These are phyloP conservation scores for Debaryomyces coudertii DNA, from an alignment of 1,139 yeast genomes.

Conservation along the genomic window DNA sequence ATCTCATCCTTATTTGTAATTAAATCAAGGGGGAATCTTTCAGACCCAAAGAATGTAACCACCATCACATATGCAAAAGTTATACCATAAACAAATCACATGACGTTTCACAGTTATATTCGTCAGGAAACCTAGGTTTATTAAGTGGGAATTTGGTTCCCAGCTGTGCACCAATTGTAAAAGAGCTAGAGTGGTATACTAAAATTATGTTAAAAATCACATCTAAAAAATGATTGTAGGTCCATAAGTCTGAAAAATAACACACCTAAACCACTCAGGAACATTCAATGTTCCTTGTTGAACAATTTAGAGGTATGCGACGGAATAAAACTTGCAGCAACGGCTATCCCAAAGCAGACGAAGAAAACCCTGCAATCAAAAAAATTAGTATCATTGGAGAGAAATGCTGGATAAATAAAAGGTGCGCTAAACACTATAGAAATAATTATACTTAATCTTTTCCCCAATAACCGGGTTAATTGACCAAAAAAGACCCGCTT, in stretches of 20 bases:
- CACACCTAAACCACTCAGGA: conserved; percentile 32
- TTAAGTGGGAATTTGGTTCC: conserved; percentile 34
- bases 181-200: conserved; percentile 42
- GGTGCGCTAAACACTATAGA: conserved; percentile 34
- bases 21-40: no score
- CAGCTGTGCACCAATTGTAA: conserved; percentile 39
- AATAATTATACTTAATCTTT: conserved; percentile 45
- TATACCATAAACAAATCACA: conserved; percentile 43
- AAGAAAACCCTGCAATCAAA: conserved; percentile 33
- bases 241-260: no score
- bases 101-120: conserved; percentile 39
- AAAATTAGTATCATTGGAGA: conserved; percentile 25
- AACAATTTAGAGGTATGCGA: conserved; percentile 40
- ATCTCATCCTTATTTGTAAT: no score
- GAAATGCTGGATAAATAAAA: conserved; percentile 32
- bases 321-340: conserved; percentile 44
- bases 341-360: conserved; percentile 34
- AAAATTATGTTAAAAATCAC: not conserved
- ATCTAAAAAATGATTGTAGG: not conserved
- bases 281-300: conserved; percentile 37
- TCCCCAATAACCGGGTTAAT: conserved; percentile 46
- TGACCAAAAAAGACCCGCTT: conserved; percentile 51
- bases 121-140: conserved; percentile 22
- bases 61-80: conserved; percentile 35
- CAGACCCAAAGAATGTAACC: conserved; percentile 36